These are phyloP conservation scores for Scytalidium lignicola DNA, from an alignment of 2,329 filamentous ascomycete species.

Conservation along the genomic window DNA sequence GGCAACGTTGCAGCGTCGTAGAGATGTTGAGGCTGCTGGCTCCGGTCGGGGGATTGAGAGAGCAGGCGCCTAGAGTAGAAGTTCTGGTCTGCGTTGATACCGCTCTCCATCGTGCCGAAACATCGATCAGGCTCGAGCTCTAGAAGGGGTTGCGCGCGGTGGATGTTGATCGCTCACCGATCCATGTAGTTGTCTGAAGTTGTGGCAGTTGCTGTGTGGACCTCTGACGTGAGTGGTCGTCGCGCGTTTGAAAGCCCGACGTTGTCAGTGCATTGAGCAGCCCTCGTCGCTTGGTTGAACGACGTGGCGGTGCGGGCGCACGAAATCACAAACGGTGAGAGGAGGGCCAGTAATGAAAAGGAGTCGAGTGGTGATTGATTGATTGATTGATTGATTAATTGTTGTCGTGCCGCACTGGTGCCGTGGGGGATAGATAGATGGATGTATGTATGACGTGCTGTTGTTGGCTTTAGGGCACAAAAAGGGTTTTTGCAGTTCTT, in stretches of 20 bases:
- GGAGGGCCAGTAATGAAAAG: background rate
- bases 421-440: too few species aligned
- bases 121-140: slow-evolving; percentile 21
- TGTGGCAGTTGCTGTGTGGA: slow-evolving; percentile 20
- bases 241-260: slow-evolving; percentile 12
- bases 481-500: too few species aligned
- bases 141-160: slow-evolving; percentile 1
- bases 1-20: slow-evolving; percentile 17
- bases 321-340: background rate
- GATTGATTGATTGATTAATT: too few species aligned
- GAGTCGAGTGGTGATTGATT: background rate
- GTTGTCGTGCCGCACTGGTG: too few species aligned
- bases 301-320: background rate
- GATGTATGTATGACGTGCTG: too few species aligned
- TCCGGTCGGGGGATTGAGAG: slow-evolving; percentile 1
- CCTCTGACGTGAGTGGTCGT: slow-evolving; percentile 13
- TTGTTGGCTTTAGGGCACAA: too few species aligned
- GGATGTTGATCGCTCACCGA: slow-evolving; percentile 8
- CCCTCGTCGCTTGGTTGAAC: slow-evolving; percentile 1
- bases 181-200: slow-evolving; percentile 19
- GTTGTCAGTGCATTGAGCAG: background rate
- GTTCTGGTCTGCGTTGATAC: slow-evolving; percentile 27
- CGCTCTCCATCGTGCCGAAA: slow-evolving; percentile 25
- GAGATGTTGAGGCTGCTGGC: slow-evolving; percentile 12
- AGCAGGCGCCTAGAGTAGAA: slow-evolving; percentile 23